These are phyloP conservation scores for Fonsecaea monophora DNA, from an alignment of 2,329 filamentous ascomycete genomes.

Conservation along the genomic window DNA sequence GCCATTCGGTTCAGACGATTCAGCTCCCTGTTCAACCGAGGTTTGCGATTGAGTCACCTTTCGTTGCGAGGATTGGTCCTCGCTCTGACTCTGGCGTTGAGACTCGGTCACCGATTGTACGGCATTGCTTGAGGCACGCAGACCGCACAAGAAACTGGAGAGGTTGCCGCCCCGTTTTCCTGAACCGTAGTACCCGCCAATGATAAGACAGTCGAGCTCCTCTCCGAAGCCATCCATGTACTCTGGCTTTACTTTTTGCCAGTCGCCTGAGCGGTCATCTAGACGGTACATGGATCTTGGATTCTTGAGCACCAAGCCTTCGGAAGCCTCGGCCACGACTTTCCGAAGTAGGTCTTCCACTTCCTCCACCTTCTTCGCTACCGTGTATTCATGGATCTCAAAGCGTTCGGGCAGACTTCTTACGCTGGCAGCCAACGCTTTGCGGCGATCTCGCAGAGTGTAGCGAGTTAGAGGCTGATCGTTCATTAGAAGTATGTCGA, in stretches of 20 bases:
- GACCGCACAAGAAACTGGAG: conserved; percentile 87
- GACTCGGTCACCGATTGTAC: conserved; percentile 42
- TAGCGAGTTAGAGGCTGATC: conserved; percentile 79
- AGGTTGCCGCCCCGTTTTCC: conserved; percentile 81
- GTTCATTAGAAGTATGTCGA: conserved; percentile 91
- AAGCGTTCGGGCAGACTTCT: conserved; percentile 74
- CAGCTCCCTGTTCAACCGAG: conserved; percentile 20
- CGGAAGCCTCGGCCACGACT: conserved; percentile 84
- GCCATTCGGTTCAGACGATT: conserved; percentile 65
- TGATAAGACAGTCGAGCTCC: conserved; percentile 83
- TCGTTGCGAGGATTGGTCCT: conserved; percentile 43
- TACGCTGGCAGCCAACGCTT: conserved; percentile 75
- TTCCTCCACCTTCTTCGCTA: conserved; percentile 70
- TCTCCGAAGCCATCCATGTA: conserved; percentile 98
- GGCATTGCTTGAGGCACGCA: conserved; percentile 70
- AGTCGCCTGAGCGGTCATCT: conserved; percentile 91
- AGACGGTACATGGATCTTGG: conserved; percentile 84
- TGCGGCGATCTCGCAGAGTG: conserved; percentile 78
- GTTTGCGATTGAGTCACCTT: conserved; percentile 37
- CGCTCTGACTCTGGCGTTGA: conserved; percentile 20
- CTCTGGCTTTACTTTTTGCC: conserved; percentile 98
- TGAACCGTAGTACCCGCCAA: conserved; percentile 92
- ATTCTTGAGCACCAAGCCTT: conserved; percentile 93
- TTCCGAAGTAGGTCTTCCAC: conserved; percentile 81
- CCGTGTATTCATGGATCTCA: conserved; percentile 77